phyloP scores from a whole-genome alignment of 257 asterid genomes.

The Solanum chaucha region DNA sequence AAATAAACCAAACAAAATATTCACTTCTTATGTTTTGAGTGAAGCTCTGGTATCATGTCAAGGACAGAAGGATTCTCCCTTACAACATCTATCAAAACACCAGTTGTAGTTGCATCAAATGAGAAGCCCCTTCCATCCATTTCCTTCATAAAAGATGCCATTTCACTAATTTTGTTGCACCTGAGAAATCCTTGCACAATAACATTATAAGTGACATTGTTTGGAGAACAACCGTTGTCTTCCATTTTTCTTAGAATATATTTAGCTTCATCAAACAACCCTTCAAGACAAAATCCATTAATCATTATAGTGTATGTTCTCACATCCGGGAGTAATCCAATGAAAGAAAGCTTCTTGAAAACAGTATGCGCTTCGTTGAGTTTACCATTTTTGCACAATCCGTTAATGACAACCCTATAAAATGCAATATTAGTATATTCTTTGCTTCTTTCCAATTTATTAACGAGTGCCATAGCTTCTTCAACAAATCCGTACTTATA shows the following conservation, averaged over 20 bases:
- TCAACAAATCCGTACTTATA: background rate
- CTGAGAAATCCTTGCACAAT: background rate
- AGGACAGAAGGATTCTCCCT: background rate
- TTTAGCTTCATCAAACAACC: background rate
- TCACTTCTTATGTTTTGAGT: background rate
- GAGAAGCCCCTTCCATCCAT: conserved; percentile 1
- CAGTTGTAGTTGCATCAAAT: background rate
- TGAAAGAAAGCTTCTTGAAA: background rate
- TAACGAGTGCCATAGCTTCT: background rate
- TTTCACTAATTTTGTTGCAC: background rate
- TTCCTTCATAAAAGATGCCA: background rate
- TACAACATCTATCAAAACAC: background rate
- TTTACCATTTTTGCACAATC: background rate
- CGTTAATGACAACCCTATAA: background rate
- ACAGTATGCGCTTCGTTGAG: background rate
- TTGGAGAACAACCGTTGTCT: background rate
- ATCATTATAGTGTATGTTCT: background rate
- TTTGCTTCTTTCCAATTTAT: background rate
- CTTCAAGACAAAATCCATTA: background rate
- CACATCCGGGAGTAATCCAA: background rate
- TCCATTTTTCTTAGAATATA: background rate
- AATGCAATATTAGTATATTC: background rate
- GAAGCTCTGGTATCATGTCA: background rate
- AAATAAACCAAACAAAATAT: background rate
- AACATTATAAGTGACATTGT: background rate